Evolutionary conservation across 306 rosid species (phyloP), one percentile per base, ranked within the genome.

Genomic region (Begonia fuchsioides): DNA sequence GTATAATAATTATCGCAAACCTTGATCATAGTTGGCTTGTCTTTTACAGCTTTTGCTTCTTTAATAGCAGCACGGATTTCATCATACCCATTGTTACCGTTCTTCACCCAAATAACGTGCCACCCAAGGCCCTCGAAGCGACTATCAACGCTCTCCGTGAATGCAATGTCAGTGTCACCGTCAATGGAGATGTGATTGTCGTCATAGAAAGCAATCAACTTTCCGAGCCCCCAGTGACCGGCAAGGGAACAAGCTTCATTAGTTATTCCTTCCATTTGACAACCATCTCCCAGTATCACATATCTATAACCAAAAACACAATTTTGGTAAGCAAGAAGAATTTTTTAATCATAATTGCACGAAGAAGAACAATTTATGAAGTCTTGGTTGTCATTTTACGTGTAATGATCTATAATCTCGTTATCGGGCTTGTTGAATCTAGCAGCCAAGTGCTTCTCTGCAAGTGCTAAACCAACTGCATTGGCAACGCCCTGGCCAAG

Each of bases 101-200:
- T 85, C 94, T 85, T 79, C 52, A 92, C 98, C 96, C 96, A 92
- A 58, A 92, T 75, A 59, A 92, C 83, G 14, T 92, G 94, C 98
- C 98, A 92, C 13, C 98, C 98, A 55, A 92, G 98, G 53, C 69
- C 96, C 78, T 92, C 96, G 48, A 77, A 92, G 59, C 98, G 96
- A 35, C 51, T 71, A 20, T 75, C 93, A 41, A 82, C 98, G 59
- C 52, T 69, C 87, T 92, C 98, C 0, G 98, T 92, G 67, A 92
- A 92, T 0, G 96, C 96, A 62, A 92, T 92, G 51, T 85, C 83
- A 0, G 98, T 92, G 71, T 92, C 72, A 44, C 98, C 98, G 40
- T 92, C 98, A 59, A 92, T 92, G 61, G 96, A 92, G 69, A 92
- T 92, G 73, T 92, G 98, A 68, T 92, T 92, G 68, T 92, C 98